A percentile compares a stretch with the other conserved stretches of the same genome.
These are phyloP conservation scores for Marasmius fiardii DNA, from an alignment of 1,284 basidiomycete genomes.

Conservation along the genomic window DNA sequence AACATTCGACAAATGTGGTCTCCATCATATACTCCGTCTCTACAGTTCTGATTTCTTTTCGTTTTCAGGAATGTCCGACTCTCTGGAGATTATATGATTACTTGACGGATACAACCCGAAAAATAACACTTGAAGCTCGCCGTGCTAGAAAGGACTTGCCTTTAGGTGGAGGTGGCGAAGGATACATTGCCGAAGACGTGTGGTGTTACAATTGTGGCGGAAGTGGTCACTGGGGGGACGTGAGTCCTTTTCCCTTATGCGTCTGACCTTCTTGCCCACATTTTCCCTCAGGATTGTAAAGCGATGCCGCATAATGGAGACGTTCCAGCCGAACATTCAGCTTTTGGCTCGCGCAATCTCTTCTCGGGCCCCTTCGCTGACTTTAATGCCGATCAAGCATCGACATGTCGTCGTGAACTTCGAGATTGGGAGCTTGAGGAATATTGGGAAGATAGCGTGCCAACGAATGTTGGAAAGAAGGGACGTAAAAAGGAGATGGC, in stretches of 20 bases:
- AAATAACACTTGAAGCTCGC: slow-evolving; percentile 44
- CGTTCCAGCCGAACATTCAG: slow-evolving; percentile 59
- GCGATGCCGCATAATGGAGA: slow-evolving; percentile 46
- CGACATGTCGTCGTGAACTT: slow-evolving; percentile 21
- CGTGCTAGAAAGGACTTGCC: slow-evolving; percentile 42
- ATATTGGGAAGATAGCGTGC: slow-evolving; percentile 34
- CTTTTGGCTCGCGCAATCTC: slow-evolving; percentile 72
- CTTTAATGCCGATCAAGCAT: slow-evolving; percentile 24
- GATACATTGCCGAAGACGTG: slow-evolving; percentile 64
- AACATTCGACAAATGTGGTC: slow-evolving; percentile 65
- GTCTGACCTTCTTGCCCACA: slow-evolving; percentile 2
- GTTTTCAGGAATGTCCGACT: slow-evolving; percentile 75
- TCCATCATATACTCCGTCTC: not conserved
- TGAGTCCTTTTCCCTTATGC: slow-evolving; percentile 35
- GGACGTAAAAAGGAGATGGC: slow-evolving; percentile 58
- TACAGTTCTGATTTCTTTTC: not conserved
- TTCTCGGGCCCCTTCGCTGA: slow-evolving; percentile 74
- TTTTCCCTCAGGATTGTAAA: slow-evolving; percentile 63
- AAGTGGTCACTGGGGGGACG: slow-evolving; percentile 84
- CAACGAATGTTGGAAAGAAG: slow-evolving; percentile 61
- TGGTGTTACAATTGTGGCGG: slow-evolving; percentile 91
- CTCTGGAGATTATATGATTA: slow-evolving; percentile 89
- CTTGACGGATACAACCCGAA: slow-evolving; percentile 53
- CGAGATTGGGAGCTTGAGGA: slow-evolving; percentile 40
- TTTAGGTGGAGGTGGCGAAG: slow-evolving; percentile 75